Evolutionary conservation across 2,329 filamentous ascomycete species (phyloP).

Genomic region (Fusarium albidum): DNA sequence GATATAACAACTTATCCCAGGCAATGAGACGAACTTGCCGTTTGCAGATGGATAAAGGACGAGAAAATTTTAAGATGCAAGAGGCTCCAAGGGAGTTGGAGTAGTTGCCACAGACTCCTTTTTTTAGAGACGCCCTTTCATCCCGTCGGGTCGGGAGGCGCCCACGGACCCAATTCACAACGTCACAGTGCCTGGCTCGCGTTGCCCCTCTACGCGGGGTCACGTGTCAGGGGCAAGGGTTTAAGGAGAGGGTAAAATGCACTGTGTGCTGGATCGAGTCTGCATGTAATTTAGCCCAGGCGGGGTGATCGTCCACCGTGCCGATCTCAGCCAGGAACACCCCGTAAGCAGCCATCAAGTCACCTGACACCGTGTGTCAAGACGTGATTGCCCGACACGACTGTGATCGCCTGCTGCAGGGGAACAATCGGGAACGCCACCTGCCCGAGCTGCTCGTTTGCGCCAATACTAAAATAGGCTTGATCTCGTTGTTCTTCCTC

Average conservation of each 20-base stretch:
- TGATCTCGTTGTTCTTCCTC: conserved; percentile 13
- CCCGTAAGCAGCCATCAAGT: conserved; percentile 7
- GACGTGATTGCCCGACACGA: conserved; percentile 29
- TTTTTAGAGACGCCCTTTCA: conserved; percentile 25
- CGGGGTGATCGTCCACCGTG: conserved; percentile 9
- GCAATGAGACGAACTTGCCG: conserved; percentile 1
- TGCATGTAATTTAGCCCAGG: background rate
- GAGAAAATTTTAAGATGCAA: conserved; percentile 13
- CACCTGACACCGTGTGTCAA: conserved; percentile 50
- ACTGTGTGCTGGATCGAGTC: conserved; percentile 5
- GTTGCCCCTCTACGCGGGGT: conserved; percentile 45
- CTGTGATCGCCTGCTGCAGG: conserved; percentile 32
- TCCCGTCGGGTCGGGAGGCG: background rate
- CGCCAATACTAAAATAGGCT: conserved; percentile 26
- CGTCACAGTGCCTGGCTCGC: conserved; percentile 38
- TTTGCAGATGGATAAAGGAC: conserved; percentile 13
- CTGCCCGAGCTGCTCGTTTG: conserved; percentile 25
- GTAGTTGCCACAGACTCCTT: conserved; percentile 41
- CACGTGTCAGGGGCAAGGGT: conserved; percentile 37
- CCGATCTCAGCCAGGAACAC: background rate
- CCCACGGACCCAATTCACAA: conserved; percentile 40
- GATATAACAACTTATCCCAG: background rate
- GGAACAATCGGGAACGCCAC: conserved; percentile 32
- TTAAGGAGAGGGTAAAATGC: conserved; percentile 24
- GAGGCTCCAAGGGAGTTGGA: conserved; percentile 7